Percentiles rank a stretch among this genome's conserved stretches.
These are phyloP conservation scores for Penicillium daleae DNA, from an alignment of 495 filamentous ascomycete genomes.

Conservation along the genomic window DNA sequence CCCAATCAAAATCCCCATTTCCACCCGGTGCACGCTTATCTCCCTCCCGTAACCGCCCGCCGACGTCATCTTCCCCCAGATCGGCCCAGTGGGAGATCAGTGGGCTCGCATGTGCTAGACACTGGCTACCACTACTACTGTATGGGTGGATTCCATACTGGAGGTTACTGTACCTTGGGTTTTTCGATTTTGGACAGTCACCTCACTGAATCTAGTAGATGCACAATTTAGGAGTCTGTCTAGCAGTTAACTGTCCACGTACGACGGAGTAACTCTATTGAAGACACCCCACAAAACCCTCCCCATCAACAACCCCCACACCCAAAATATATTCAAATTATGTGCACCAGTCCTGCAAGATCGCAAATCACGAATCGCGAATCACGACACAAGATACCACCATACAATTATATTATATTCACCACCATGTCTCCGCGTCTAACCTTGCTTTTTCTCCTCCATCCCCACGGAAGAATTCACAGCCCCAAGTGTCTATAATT, in stretches of 20 bases:
- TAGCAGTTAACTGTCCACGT: background rate
- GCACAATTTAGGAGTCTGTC: background rate
- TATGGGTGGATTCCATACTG: background rate
- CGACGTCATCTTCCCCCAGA: constrained; percentile 6
- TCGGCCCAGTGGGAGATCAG: background rate
- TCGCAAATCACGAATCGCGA: too few species aligned
- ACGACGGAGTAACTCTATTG: background rate
- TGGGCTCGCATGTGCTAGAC: background rate
- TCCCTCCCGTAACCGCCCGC: background rate
- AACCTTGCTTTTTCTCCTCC: background rate
- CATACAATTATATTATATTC: too few species aligned
- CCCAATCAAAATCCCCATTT: background rate
- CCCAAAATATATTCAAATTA: background rate
- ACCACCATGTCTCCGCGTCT: background rate
- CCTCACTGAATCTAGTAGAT: background rate
- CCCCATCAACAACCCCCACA: background rate
- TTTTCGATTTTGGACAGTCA: background rate
- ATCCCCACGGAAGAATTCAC: constrained; percentile 22
- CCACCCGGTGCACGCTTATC: background rate
- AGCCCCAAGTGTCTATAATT: constrained; percentile 4
- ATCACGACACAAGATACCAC: too few species aligned
- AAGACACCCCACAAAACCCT: background rate
- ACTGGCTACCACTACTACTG: too few species aligned
- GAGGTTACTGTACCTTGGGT: background rate
- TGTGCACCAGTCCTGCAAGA: too few species aligned